These are phyloP conservation scores for Erythrophleum ivorense DNA, from an alignment of 331 rosid genomes.

Conservation along the genomic window DNA sequence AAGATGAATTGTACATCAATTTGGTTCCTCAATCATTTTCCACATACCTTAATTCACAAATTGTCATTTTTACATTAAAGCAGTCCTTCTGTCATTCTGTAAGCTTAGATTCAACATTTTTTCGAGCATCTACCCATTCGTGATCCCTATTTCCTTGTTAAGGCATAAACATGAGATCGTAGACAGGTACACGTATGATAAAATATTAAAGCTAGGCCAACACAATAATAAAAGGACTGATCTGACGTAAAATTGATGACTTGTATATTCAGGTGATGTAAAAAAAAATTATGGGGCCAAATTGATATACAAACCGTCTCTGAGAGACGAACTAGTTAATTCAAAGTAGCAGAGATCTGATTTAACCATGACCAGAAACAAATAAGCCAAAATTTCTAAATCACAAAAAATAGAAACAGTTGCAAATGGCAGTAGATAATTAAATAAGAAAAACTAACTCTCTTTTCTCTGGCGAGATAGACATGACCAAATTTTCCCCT, in stretches of 20 bases:
- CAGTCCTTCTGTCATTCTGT: too few relatives aligned
- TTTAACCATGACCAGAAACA: neutral
- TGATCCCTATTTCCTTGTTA: too few relatives aligned
- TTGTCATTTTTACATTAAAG: too few relatives aligned
- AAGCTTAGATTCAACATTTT: too few relatives aligned
- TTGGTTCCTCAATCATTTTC: too few relatives aligned
- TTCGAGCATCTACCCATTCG: too few relatives aligned
- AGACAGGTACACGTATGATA: too few relatives aligned
- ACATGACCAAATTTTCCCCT: slow-evolving; percentile 98
- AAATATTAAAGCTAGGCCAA: too few relatives aligned
- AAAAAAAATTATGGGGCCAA: neutral
- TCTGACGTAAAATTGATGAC: neutral
- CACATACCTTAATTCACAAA: too few relatives aligned
- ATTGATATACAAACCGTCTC: neutral
- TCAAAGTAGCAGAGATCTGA: slow-evolving; percentile 3
- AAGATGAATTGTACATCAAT: too few relatives aligned
- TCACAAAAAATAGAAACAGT: neutral
- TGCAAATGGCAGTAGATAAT: neutral
- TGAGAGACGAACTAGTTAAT: neutral
- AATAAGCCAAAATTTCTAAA: neutral
- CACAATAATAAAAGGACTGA: too few relatives aligned
- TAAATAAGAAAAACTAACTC: slow-evolving; percentile 40
- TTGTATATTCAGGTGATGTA: neutral
- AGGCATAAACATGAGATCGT: too few relatives aligned
- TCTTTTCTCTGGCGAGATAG: slow-evolving; percentile 87